Base-by-base conservation (phyloP, 2,329 filamentous ascomycete genomes). In the Monosporascus sp. region DNA sequence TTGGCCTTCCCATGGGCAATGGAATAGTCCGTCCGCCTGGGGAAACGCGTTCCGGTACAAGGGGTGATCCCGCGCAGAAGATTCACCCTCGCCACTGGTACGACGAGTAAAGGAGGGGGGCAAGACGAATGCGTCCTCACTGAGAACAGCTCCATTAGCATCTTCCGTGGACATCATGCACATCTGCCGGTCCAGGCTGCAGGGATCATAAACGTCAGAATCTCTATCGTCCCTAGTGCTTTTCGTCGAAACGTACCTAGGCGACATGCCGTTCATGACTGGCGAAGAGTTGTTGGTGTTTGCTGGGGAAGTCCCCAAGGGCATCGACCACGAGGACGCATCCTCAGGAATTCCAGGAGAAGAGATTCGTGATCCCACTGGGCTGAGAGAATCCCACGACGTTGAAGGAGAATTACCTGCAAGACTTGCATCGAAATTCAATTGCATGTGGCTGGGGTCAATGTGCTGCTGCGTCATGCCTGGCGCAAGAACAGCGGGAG, bases 1-100 rank as follows among this genome's bases (percentile, higher is more conserved):
- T 56, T 85, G 79, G 63, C 84, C 87, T 70, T 88, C 85, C 79
- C 88, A 94, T 6, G 93, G 93, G 79, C 93, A 97, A 76, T 96
- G 91, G 76, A 94, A 97, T 55, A 95, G 83, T 67, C 91, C 91
- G 72, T 96, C 90, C 36, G 79, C 70, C 41, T 80, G 72, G 9
- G 86, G 82, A 47, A 75, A 74, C 52, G 79, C 82, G 61, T 83
- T 84, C 69, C 86, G 86, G 77, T 92, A 93, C 14, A 90, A 76
- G 20, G 78, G 80, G 69, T 92, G 86, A 68, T 85, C 82, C 65
- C 84, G 73, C 34, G 83, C 83, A 59, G 78, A 61, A 58, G 66
- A 78, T 69, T 83, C 80, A 65, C 77, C 76, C 45, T 83, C 80
- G 54, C 70, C 75, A 66, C 73, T 76, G 55, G 75, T 69, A 55